phyloP scores from a whole-genome alignment of 2,329 filamentous ascomycete genomes.

The Aureobasidium sp. region DNA sequence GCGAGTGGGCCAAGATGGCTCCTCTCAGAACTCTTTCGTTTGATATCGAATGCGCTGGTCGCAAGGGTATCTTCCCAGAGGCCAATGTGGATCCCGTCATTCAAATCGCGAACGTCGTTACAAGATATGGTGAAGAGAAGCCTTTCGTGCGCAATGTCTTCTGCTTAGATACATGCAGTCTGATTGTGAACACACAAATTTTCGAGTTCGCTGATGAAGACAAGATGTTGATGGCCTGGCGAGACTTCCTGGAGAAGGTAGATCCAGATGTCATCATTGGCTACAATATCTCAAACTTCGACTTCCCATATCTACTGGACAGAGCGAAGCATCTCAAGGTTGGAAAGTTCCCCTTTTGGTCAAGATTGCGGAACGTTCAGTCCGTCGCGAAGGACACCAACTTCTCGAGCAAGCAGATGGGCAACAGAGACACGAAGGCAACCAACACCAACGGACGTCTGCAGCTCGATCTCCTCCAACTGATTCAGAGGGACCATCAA shows the following conservation, averaged over 20 bases:
- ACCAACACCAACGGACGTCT: conserved; percentile 93
- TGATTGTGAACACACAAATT: conserved; percentile 91
- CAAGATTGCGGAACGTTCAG: conserved; percentile 61
- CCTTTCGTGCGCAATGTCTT: conserved; percentile 96
- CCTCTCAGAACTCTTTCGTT: conserved; percentile 89
- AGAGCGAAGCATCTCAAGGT: conserved; percentile 79
- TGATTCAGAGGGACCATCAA: conserved; percentile 91
- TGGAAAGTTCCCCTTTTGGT: conserved; percentile 75
- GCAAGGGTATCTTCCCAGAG: conserved; percentile 96
- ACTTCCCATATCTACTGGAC: conserved; percentile 92
- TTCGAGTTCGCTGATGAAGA: conserved; percentile 74
- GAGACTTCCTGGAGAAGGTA: conserved; percentile 77
- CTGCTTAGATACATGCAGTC: conserved; percentile 81
- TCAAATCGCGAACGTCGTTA: conserved; percentile 95
- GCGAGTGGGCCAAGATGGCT: conserved; percentile 99
- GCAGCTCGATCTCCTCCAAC: conserved; percentile 87
- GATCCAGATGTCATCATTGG: conserved; percentile 97
- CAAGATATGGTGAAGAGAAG: conserved; percentile 87
- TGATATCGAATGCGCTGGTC: conserved; percentile 96
- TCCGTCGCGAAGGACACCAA: conserved; percentile 72
- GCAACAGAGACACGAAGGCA: conserved; percentile 84
- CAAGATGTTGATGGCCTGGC: conserved; percentile 88
- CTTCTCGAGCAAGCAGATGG: conserved; percentile 97
- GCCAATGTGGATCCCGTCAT: conserved; percentile 88
- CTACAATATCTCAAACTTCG: conserved; percentile 98